phyloP scores from a whole-genome alignment of 768 basidiomycete genomes.

The Paxillus rubicundulus region DNA sequence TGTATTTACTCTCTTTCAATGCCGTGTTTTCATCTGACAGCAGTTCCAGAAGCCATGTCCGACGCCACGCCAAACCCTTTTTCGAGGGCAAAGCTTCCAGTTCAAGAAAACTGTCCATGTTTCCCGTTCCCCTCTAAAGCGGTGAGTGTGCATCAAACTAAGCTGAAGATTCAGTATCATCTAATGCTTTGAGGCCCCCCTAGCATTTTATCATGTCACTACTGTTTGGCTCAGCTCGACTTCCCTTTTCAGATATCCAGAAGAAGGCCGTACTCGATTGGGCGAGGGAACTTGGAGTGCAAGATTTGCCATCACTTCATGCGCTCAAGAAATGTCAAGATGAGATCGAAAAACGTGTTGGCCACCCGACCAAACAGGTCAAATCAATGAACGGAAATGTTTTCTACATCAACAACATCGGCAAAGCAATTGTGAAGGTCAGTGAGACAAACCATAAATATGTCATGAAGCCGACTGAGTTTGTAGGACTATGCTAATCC shows the following conservation, averaged over 20 bases:
- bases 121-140: too few relatives aligned
- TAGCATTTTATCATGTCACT: constrained; percentile 27
- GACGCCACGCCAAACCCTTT: too few relatives aligned
- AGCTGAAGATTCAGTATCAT: background rate
- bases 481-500: constrained; percentile 11
- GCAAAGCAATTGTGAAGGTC: constrained; percentile 10
- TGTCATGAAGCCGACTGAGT: too few relatives aligned
- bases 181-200: background rate
- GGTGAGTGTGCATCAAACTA: too few relatives aligned
- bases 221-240: constrained; percentile 27
- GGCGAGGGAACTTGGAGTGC: constrained; percentile 26
- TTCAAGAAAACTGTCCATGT: background rate
- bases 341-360: constrained; percentile 4
- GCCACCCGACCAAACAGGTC: constrained; percentile 21
- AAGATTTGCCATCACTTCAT: constrained; percentile 20
- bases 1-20: too few relatives aligned
- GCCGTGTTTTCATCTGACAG: too few relatives aligned
- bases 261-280: constrained; percentile 27
- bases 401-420: constrained; percentile 21
- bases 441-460: background rate
- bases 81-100: too few relatives aligned
- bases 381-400: constrained; percentile 22
- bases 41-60: too few relatives aligned
- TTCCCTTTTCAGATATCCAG: constrained; percentile 29
- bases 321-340: constrained; percentile 6